phyloP scores from a whole-genome alignment of 352 stramenopile species.

The Phytophthora pisi region DNA sequence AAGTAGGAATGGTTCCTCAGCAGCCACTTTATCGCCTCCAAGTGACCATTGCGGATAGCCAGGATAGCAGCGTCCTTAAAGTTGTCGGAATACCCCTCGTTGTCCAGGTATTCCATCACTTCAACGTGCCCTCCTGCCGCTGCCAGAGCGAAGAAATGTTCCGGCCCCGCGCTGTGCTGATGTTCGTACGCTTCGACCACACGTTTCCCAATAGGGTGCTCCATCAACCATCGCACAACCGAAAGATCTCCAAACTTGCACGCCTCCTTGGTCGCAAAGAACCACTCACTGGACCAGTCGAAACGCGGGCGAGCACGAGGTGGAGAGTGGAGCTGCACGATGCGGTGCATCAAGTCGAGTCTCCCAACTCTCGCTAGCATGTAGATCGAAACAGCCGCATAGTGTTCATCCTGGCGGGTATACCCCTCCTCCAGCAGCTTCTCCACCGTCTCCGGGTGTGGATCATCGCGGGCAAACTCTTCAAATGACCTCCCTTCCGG shows the following conservation, averaged over 20 bases:
- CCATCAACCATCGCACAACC: constrained; percentile 12
- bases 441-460: constrained; percentile 9
- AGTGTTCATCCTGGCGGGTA: constrained; percentile 2
- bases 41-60: constrained; percentile 10
- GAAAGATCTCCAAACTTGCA: constrained; percentile 15
- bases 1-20: constrained; percentile 5
- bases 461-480: constrained; percentile 19
- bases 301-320: constrained; percentile 3
- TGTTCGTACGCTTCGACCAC: constrained; percentile 9
- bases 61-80: constrained; percentile 10
- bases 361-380: constrained; percentile 17
- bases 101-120: constrained; percentile 16
- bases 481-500: constrained; percentile 12
- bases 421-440: constrained; percentile 5
- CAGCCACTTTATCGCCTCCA: constrained; percentile 14
- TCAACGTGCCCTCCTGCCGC: constrained; percentile 3
- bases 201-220: constrained; percentile 6
- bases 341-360: constrained; percentile 13
- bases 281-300: constrained; percentile 14
- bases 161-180: constrained; percentile 14
- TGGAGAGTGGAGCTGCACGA: constrained; percentile 14
- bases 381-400: constrained; percentile 9
- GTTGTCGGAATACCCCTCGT: constrained; percentile 6
- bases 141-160: constrained; percentile 19
- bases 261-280: constrained; percentile 11